Percentiles rank a stretch among this genome's conserved stretches.
Evolutionary conservation across 371 early-diverging fungal genomes (phyloP).

Genomic region (Mycotypha africana): DNA sequence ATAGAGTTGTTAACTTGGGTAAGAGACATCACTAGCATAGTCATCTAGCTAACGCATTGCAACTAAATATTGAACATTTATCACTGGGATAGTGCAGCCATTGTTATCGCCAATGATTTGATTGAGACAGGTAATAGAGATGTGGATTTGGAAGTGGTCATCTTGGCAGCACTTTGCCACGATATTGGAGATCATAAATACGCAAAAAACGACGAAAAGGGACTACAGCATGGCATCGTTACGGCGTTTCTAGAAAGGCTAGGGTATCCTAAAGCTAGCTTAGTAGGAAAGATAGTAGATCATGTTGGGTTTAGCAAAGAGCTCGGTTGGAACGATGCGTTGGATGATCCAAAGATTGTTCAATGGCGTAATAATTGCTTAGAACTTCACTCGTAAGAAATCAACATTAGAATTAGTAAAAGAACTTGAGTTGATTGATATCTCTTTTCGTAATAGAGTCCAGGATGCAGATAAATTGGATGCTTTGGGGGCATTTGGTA

Average conservation of each 20-base stretch:
- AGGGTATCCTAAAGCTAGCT: constrained; percentile 30
- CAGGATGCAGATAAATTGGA: constrained; percentile 82
- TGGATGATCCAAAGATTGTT: constrained; percentile 22
- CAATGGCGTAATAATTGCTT: constrained; percentile 53
- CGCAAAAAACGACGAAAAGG: constrained; percentile 11
- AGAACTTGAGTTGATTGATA: no score
- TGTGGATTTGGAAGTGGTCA: constrained; percentile 58
- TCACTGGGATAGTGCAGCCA: no score
- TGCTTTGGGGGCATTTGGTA: constrained; percentile 80
- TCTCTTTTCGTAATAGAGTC: constrained; percentile 41
- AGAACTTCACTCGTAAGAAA: constrained; percentile 58
- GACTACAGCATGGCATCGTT: constrained; percentile 28
- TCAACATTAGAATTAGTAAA: neutral
- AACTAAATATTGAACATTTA: no score
- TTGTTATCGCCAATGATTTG: constrained; percentile 34
- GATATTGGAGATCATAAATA: constrained; percentile 78
- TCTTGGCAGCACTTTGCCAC: constrained; percentile 71
- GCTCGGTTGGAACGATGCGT: constrained; percentile 45
- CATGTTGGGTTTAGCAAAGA: constrained; percentile 74
- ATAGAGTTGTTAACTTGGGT: constrained; percentile 68
- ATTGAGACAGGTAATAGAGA: constrained; percentile 6
- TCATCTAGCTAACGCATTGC: neutral
- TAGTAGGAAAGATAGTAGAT: constrained; percentile 57
- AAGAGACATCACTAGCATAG: neutral
- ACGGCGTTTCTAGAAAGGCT: constrained; percentile 37